A percentile compares a stretch with the other conserved stretches of the same genome.
phyloP scores from a whole-genome alignment of 2,329 filamentous ascomycete species.

The Alternaria sp. region DNA sequence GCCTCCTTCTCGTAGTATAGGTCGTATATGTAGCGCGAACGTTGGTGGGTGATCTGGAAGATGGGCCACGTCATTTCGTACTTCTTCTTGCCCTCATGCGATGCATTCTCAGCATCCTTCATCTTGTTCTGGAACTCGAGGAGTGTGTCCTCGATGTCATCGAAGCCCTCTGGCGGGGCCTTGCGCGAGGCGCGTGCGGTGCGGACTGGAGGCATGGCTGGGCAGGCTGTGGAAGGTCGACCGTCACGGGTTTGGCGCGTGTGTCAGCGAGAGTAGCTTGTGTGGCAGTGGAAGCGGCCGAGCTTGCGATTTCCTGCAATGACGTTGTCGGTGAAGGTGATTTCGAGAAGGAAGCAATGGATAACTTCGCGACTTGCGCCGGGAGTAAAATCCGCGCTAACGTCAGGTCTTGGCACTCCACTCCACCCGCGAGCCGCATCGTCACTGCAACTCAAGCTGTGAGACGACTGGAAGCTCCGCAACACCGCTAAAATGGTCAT shows the following conservation, averaged over 20 bases:
- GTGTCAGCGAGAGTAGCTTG: neutral
- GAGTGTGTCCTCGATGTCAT: conserved; percentile 86
- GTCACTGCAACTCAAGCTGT: conserved; percentile 37
- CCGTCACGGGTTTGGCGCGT: neutral
- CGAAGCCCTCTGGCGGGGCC: conserved; percentile 84
- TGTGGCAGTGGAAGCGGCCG: neutral
- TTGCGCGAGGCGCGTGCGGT: conserved; percentile 76
- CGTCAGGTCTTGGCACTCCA: conserved; percentile 36
- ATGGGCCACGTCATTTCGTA: conserved; percentile 97
- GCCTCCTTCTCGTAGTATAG: conserved; percentile 98
- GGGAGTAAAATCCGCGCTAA: conserved; percentile 36
- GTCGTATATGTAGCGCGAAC: conserved; percentile 93
- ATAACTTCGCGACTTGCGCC: conserved; percentile 29
- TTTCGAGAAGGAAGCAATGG: conserved; percentile 18
- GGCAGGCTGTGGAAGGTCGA: neutral
- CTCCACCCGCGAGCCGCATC: conserved; percentile 44
- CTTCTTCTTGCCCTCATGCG: conserved; percentile 80
- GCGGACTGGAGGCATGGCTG: conserved; percentile 77
- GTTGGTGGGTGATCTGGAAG: conserved; percentile 95
- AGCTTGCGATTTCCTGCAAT: neutral
- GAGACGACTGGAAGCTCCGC: conserved; percentile 33
- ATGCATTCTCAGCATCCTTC: conserved; percentile 93
- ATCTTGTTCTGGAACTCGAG: conserved; percentile 89
- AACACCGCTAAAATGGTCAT: conserved; percentile 71
- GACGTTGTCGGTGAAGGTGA: neutral